Conservation (phyloP, 371 early-diverging fungal species). For the Mucor ambiguus region DNA sequence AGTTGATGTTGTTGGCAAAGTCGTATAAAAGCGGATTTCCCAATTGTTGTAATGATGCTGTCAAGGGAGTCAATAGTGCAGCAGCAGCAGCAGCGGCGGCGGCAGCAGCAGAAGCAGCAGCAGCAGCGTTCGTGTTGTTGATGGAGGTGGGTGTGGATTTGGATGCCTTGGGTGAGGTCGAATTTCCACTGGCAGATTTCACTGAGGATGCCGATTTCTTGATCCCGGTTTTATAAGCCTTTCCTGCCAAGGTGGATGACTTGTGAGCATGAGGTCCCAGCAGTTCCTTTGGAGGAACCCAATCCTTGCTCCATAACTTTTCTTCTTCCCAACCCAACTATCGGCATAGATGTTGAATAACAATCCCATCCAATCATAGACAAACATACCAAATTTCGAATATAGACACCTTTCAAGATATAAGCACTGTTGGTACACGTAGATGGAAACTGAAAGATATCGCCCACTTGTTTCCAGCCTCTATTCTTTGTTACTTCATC, state of each 20-base stretch:
- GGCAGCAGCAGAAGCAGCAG: background rate
- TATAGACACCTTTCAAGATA: slow-evolving; percentile 74
- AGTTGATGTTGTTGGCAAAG: slow-evolving; percentile 7
- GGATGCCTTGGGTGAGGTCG: background rate
- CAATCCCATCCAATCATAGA: background rate
- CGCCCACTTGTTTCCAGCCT: slow-evolving; percentile 73
- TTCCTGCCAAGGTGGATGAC: slow-evolving; percentile 33
- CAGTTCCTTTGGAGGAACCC: slow-evolving; percentile 37
- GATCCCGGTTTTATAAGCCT: slow-evolving; percentile 15
- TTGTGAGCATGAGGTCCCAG: slow-evolving; percentile 35
- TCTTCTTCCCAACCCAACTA: slow-evolving; percentile 43
- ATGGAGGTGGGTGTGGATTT: background rate
- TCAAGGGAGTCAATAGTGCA: background rate
- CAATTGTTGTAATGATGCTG: background rate
- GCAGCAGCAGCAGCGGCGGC: background rate
- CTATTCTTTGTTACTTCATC: slow-evolving; percentile 74
- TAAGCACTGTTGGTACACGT: slow-evolving; percentile 84
- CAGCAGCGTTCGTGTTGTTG: background rate
- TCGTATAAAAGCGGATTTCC: slow-evolving; percentile 12
- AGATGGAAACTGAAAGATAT: slow-evolving; percentile 72
- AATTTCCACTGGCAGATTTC: background rate
- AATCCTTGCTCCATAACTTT: slow-evolving; percentile 34
- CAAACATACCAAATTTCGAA: slow-evolving; percentile 54
- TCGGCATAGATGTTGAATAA: background rate
- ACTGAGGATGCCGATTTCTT: slow-evolving; percentile 10